Percentiles rank a stretch among this genome's conserved stretches.
These are phyloP conservation scores for Trichosporon coremiiforme DNA, from an alignment of 1,284 basidiomycete genomes.

Conservation along the genomic window DNA sequence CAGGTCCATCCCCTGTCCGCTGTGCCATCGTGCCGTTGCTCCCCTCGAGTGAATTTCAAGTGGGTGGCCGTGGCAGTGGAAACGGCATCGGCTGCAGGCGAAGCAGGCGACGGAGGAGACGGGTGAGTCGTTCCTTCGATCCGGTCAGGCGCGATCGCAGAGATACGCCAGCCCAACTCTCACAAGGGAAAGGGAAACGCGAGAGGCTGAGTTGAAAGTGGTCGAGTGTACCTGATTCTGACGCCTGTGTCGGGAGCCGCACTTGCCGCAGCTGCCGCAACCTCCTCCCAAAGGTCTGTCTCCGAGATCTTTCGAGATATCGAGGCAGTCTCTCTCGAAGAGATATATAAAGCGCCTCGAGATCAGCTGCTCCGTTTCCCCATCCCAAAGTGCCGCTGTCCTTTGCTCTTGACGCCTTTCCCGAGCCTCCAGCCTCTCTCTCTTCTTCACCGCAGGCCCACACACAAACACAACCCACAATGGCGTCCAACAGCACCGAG, in stretches of 20 bases:
- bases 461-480: background rate
- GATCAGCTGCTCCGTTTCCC: background rate
- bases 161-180: background rate
- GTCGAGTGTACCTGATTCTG: slow-evolving; percentile 2
- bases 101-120: slow-evolving; percentile 8
- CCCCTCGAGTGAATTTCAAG: slow-evolving; percentile 6
- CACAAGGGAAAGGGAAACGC: background rate
- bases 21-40: background rate
- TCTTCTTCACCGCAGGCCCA: background rate
- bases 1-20: background rate
- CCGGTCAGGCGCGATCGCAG: background rate
- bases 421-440: background rate
- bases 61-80: slow-evolving; percentile 4
- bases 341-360: background rate
- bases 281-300: background rate
- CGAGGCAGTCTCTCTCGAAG: background rate
- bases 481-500: slow-evolving; percentile 11
- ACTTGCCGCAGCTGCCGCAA: background rate
- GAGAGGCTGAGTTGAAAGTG: slow-evolving; percentile 13
- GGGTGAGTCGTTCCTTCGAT: background rate
- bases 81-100: slow-evolving; percentile 1
- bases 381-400: background rate
- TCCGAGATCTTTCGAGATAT: slow-evolving; percentile 9
- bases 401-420: slow-evolving; percentile 3
- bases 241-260: slow-evolving; percentile 1